Conservation (phyloP, 2,329 filamentous ascomycete genomes). For the Fusarium albidum region DNA sequence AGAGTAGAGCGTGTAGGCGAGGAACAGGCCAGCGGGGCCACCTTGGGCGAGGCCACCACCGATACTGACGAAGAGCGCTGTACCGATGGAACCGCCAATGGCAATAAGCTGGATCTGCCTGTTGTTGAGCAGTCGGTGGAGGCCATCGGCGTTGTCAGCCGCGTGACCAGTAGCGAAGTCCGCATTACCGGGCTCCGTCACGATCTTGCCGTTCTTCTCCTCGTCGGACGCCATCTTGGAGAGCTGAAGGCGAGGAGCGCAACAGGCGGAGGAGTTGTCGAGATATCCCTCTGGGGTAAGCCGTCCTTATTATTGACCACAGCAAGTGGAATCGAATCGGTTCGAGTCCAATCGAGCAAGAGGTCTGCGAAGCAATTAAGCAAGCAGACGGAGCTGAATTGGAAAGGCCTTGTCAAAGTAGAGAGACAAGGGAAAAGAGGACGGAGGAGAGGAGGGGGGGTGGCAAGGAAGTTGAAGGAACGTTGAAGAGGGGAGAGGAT, state of each 20-base stretch:
- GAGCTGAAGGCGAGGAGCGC: background rate
- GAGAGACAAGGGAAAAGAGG: constrained; percentile 8
- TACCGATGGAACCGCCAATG: constrained; percentile 66
- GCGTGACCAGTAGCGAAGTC: constrained; percentile 37
- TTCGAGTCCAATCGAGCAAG: constrained; percentile 29
- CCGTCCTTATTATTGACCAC: no score
- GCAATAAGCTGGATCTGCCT: constrained; percentile 67
- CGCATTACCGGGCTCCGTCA: constrained; percentile 39
- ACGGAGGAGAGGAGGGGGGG: constrained; percentile 5
- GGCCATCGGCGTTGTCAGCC: constrained; percentile 47
- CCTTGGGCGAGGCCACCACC: constrained; percentile 59
- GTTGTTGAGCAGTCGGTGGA: constrained; percentile 60
- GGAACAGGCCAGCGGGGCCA: constrained; percentile 59
- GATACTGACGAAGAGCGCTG: constrained; percentile 69
- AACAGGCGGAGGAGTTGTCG: background rate
- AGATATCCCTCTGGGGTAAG: background rate
- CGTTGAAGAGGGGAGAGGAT: background rate
- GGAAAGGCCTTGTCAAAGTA: constrained; percentile 17
- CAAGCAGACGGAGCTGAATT: constrained; percentile 28
- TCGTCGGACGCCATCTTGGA: constrained; percentile 35
- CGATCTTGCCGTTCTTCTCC: constrained; percentile 41
- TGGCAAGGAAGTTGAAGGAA: constrained; percentile 10
- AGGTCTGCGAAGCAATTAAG: constrained; percentile 34
- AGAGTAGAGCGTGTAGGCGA: constrained; percentile 66
- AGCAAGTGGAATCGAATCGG: background rate